These are phyloP conservation scores for Paecilomyces dactylethromorphus DNA, from an alignment of 2,329 filamentous ascomycete species.

Conservation along the genomic window DNA sequence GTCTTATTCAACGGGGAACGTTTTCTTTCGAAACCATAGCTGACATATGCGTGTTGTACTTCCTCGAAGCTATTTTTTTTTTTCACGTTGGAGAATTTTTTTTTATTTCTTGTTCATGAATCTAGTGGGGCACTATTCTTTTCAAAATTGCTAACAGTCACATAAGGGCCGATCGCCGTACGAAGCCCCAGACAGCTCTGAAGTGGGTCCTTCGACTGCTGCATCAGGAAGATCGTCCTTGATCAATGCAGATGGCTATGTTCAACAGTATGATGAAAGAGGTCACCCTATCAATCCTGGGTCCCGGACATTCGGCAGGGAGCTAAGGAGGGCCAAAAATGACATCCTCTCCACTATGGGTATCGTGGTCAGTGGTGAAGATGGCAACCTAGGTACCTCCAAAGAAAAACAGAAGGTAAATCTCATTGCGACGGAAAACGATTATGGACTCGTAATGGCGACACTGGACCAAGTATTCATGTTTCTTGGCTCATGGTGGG, in stretches of 20 bases:
- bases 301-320: constrained; percentile 32
- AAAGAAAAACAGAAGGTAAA: constrained; percentile 33
- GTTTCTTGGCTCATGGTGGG: constrained; percentile 38
- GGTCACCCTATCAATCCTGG: constrained; percentile 41
- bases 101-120: not conserved
- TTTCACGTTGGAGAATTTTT: not conserved
- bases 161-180: constrained; percentile 40
- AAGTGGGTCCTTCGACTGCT: constrained; percentile 13
- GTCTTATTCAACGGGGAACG: constrained; percentile 1
- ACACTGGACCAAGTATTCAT: constrained; percentile 35
- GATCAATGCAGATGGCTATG: constrained; percentile 35
- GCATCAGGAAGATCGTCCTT: constrained; percentile 16
- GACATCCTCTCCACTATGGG: constrained; percentile 45
- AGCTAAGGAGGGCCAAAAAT: constrained; percentile 43
- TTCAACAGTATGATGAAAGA: constrained; percentile 42
- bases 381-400: constrained; percentile 25
- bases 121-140: not conserved
- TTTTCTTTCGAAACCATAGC: not conserved
- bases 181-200: constrained; percentile 30
- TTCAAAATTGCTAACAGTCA: constrained; percentile 12
- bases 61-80: not conserved
- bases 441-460: constrained; percentile 35
- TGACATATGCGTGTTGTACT: not conserved
- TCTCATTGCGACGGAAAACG: constrained; percentile 35
- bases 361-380: constrained; percentile 38